These are phyloP conservation scores for Rhodamnia rubescens DNA, from an alignment of 345 rosid species.

Conservation along the genomic window DNA sequence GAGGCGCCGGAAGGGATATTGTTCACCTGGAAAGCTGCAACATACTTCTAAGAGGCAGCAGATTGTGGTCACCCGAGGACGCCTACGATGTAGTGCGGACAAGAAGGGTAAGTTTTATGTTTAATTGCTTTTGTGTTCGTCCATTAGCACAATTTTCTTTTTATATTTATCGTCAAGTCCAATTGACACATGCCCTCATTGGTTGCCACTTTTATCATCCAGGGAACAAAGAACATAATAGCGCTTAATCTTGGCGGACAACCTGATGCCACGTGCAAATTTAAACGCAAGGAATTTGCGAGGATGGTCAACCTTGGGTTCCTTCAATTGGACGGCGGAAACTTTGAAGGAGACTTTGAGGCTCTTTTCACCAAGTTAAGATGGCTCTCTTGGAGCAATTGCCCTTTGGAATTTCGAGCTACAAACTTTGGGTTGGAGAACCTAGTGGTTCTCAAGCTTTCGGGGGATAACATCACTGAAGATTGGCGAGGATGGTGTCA, in stretches of 20 bases:
- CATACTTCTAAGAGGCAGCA: not conserved
- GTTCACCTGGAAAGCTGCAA: not conserved
- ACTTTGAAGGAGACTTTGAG: not conserved
- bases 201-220: not conserved
- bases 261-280: rapidly evolving
- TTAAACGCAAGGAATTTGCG: not conserved
- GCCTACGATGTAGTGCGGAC: not conserved
- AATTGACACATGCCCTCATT: rapidly evolving
- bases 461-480: not conserved
- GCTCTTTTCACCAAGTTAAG: not conserved
- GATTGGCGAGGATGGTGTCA: not conserved
- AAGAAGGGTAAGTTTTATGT: not conserved
- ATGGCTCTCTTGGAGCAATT: not conserved
- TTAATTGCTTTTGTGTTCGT: rapidly evolving
- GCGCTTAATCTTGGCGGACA: not conserved
- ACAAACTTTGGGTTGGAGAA: not conserved
- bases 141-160: not conserved
- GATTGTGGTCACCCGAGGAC: not conserved
- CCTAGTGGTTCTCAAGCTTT: not conserved
- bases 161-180: not conserved
- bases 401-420: not conserved
- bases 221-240: not conserved
- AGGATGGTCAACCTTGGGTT: not conserved
- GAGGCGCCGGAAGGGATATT: not conserved
- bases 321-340: not conserved